Evolutionary conservation across 2,329 filamentous ascomycete genomes (phyloP), one percentile per base, ranked within the genome.

Genomic region (Apiospora aurea): DNA sequence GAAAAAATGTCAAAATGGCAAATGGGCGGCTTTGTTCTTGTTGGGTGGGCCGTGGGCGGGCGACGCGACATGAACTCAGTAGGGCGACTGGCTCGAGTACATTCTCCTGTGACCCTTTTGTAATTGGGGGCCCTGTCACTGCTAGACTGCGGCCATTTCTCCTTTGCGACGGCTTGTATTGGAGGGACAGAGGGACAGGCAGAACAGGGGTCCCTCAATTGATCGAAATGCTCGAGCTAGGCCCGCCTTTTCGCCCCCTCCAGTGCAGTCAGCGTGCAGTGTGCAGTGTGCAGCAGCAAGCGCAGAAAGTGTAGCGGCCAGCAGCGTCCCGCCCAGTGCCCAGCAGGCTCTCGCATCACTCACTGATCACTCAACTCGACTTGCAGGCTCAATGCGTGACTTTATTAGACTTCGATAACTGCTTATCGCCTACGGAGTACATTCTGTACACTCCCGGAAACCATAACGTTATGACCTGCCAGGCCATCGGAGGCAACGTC

Each of bases 401-500:
- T 64, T 64, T 51, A 64, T 64, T 51, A 64, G 57, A 64, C 57
- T 64, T 64, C 57, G 41, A 64, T 64, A 64, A 64, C n/a, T 64
- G 57, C 57, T 38, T 64, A 64, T 64, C 57, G 34, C 57, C 34
- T 14, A 41, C 26, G 26, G 26, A 29, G 26, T 29, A 29, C 26
- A 3, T 29, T 29, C 34, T 61, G 38, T 29, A 29, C 53, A 61
- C 38, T 18, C 53, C 29, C 53, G n/a, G n/a, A 38, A 61, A 38
- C 29, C 53, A 38, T 38, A 61, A 61, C 18, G 16, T 61, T 61
- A 38, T 61, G 53, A 38, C 18, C 29, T 38, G 21, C 57, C 34
- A n/a, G n/a, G 29, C 34, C 16, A 41, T 41, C 29, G 29, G 53
- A 11, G 26, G 18, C 26, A 18, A 26, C n/a, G 24, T 26, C 49